Conservation (phyloP, 2,329 filamentous ascomycete species). For the Diatrype stigma region DNA sequence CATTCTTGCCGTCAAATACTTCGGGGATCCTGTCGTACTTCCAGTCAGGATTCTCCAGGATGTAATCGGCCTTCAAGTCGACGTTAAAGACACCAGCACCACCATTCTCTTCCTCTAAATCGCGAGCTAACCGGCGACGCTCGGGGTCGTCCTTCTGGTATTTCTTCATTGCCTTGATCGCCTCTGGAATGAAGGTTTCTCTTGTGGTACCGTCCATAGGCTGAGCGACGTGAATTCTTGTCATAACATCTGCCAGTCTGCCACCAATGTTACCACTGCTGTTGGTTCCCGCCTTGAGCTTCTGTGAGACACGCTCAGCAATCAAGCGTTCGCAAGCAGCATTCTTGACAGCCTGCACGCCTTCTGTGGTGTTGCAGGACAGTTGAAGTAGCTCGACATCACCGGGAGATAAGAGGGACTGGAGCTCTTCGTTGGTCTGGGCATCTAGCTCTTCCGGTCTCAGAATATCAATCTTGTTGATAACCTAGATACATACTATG, state of each 20-base stretch:
- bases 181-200: constrained; percentile 86
- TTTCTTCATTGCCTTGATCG: constrained; percentile 73
- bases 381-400: constrained; percentile 92
- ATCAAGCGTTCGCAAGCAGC: constrained; percentile 89
- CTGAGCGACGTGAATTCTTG: constrained; percentile 94
- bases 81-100: constrained; percentile 95
- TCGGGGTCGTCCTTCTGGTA: constrained; percentile 90
- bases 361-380: constrained; percentile 92
- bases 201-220: constrained; percentile 76
- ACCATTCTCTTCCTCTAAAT: constrained; percentile 87
- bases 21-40: constrained; percentile 96
- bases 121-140: constrained; percentile 73
- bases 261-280: constrained; percentile 71
- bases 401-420: constrained; percentile 75
- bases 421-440: constrained; percentile 72
- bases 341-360: constrained; percentile 92
- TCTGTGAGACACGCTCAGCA: constrained; percentile 89
- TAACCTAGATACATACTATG: constrained; percentile 36
- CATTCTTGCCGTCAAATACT: constrained; percentile 91
- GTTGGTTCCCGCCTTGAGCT: constrained; percentile 86
- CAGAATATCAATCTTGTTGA: constrained; percentile 97
- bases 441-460: constrained; percentile 81
- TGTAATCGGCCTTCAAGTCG: constrained; percentile 83
- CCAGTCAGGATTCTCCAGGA: constrained; percentile 86
- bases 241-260: constrained; percentile 83